Evolutionary conservation across 2,329 filamentous ascomycete species (phyloP).

Genomic region (Gnomoniopsis smithogilvyi): DNA sequence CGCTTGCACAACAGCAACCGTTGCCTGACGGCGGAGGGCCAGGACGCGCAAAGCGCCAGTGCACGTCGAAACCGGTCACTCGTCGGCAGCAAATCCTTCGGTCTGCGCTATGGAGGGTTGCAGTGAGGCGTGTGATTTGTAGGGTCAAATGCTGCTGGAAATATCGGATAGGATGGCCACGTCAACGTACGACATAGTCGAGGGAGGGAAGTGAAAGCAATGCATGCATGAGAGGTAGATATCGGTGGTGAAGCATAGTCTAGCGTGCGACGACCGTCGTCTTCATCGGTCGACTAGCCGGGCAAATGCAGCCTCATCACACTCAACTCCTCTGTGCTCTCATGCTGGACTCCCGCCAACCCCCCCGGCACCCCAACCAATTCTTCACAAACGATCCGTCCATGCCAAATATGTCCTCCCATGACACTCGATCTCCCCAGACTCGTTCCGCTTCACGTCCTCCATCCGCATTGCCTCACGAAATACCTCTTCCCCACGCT

Average conservation of each 20-base stretch:
- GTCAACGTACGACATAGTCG: too few relatives aligned
- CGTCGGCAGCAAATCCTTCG: not conserved
- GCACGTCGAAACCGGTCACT: not conserved
- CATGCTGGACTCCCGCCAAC: not conserved
- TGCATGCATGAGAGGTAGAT: too few relatives aligned
- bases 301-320: not conserved
- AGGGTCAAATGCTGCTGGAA: too few relatives aligned
- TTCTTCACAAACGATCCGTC: slow-evolving; percentile 45
- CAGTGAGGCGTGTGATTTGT: not conserved
- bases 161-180: too few relatives aligned
- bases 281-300: too few relatives aligned
- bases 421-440: slow-evolving; percentile 62
- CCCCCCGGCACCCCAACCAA: not conserved
- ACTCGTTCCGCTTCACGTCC: slow-evolving; percentile 56
- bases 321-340: not conserved
- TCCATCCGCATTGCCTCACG: slow-evolving; percentile 50
- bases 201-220: too few relatives aligned
- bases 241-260: too few relatives aligned
- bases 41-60: not conserved
- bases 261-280: too few relatives aligned
- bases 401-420: slow-evolving; percentile 62
- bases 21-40: not conserved
- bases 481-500: slow-evolving; percentile 46
- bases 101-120: not conserved
- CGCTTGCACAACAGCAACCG: not conserved